These are phyloP conservation scores for Magnusiomyces sp. DNA, from an alignment of 1,139 yeast genomes.

Conservation along the genomic window DNA sequence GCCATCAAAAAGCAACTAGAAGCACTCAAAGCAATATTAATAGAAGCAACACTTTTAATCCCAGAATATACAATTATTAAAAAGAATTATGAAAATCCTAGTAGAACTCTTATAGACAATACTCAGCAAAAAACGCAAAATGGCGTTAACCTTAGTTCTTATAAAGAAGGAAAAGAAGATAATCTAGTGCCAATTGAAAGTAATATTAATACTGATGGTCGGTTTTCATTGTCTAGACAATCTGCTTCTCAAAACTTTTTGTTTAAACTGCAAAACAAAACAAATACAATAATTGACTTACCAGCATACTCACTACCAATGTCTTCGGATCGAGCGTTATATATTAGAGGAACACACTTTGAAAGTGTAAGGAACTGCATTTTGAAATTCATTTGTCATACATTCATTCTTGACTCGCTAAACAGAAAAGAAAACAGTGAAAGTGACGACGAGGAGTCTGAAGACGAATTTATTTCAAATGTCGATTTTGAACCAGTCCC, in stretches of 20 bases:
- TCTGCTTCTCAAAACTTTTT: neutral
- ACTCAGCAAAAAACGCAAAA: neutral
- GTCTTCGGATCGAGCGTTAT: neutral
- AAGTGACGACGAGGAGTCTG: constrained; percentile 1
- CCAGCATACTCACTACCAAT: neutral
- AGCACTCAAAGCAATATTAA: neutral
- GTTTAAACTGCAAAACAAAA: neutral
- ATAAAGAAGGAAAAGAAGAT: neutral
- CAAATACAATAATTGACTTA: neutral
- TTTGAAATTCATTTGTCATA: neutral
- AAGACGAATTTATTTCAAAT: constrained; percentile 22
- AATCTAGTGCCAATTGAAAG: neutral
- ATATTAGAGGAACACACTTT: neutral
- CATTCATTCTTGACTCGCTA: neutral
- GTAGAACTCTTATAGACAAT: neutral
- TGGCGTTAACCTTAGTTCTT: neutral
- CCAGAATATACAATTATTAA: constrained; percentile 2
- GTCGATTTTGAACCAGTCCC: constrained; percentile 18
- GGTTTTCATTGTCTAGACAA: neutral
- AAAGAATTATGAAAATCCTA: neutral
- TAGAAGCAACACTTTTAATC: neutral
- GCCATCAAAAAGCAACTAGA: too few species aligned
- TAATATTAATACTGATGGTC: neutral
- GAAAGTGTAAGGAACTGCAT: neutral
- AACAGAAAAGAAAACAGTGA: neutral